Conservation (phyloP, 2,329 filamentous ascomycete genomes). For the Aspergillus udagawae region DNA sequence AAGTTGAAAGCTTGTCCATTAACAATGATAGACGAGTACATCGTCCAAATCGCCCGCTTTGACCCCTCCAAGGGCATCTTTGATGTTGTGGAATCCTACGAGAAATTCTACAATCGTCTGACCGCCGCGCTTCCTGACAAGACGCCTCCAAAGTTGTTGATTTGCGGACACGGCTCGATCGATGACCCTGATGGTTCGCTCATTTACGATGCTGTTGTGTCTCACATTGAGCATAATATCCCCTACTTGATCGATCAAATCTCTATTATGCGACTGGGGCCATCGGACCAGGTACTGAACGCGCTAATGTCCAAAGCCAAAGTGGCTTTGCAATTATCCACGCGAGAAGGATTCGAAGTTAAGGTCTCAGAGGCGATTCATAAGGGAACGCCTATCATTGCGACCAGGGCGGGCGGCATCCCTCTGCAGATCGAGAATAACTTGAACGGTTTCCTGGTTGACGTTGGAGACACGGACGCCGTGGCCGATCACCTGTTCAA, state of each 20-base stretch:
- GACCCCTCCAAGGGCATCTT: conserved; percentile 80
- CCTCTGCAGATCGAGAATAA: conserved; percentile 70
- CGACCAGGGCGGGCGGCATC: conserved; percentile 72
- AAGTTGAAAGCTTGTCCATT: conserved; percentile 40
- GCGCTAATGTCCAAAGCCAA: conserved; percentile 68
- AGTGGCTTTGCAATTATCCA: conserved; percentile 74
- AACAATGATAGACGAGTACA: conserved; percentile 60
- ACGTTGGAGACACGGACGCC: conserved; percentile 64
- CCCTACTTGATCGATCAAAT: conserved; percentile 61
- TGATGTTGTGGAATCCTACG: conserved; percentile 71
- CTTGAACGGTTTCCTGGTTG: conserved; percentile 70
- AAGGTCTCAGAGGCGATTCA: conserved; percentile 82
- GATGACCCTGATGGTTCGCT: conserved; percentile 73
- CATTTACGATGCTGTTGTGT: conserved; percentile 69
- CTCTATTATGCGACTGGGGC: conserved; percentile 70
- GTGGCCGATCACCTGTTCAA: conserved; percentile 65
- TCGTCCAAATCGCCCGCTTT: conserved; percentile 76
- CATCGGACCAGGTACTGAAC: conserved; percentile 77
- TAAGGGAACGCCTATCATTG: conserved; percentile 74
- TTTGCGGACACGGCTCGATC: conserved; percentile 74
- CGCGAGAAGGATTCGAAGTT: conserved; percentile 78
- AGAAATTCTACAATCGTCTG: conserved; percentile 62
- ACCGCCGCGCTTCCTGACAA: conserved; percentile 47
- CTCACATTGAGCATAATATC: conserved; percentile 61
- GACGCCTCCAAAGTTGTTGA: conserved; percentile 64